Evolutionary conservation across 2,329 filamentous ascomycete genomes (phyloP), one percentile per base, ranked within the genome.

Genomic region (Fusarium musae): DNA sequence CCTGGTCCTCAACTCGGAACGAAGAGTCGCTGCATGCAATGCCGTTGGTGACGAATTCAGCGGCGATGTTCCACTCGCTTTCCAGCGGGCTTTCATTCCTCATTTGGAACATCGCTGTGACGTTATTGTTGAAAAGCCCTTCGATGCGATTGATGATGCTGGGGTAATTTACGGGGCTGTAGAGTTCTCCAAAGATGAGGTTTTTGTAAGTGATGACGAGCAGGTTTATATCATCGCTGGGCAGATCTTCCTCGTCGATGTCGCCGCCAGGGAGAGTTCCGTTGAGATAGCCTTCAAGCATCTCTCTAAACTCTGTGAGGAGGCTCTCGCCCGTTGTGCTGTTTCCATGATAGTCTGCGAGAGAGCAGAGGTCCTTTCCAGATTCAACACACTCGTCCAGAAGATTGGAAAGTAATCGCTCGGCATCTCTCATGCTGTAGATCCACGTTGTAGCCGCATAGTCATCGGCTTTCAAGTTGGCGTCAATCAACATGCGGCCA

Each of bases 401-500:
- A 0, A 69, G 21, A 11, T 69, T 54, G 16, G 30, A 19, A 23
- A 69, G 34, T 1, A 58, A 13, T 5, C 23, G 21, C 19, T 69
- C 65, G 0, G 52, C 28, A 4, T 70, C 66, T n/a, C n/a, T 16
- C 3, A 32, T 21, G 13, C 40, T 30, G 2, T 17, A 21, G 1
- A 66, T 26, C 39, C 52, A 46, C 0, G 37, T 21, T 3, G 17
- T 23, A 12, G 32, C 32, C 21, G 26, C 23, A 17, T 65, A 77
- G 12, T 72, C 71, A 6, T 67, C 64, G 10, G 66, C 73, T 6
- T 68, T 49, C 7, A 71, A 32, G 8, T 70, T 72, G 15, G 42
- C 44, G 52, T 79, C 69, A 49, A 78, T 47, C 11, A 78, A 15
- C 11, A 78, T 59, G 1, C 71, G 63, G 1, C 59, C 76, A 2